Percentiles rank a stretch among this genome's conserved stretches.
Evolutionary conservation across 1,284 basidiomycete genomes (phyloP).

Genomic region (Ceratobasidium sp.): DNA sequence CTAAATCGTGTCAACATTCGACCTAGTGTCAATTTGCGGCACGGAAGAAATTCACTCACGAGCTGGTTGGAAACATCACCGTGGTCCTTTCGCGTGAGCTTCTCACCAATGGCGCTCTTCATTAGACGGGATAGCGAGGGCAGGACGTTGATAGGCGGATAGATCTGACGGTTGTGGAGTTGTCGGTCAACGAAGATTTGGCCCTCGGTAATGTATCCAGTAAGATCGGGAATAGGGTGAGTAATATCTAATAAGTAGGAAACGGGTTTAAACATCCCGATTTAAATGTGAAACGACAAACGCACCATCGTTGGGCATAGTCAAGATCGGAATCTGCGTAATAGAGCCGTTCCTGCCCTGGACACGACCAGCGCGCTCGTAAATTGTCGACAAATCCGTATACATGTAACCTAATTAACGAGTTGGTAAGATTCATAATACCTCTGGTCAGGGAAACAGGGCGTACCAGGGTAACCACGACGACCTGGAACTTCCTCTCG

Average conservation of each 20-base stretch:
- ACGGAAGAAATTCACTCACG: conserved; percentile 62
- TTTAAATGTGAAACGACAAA: conserved; percentile 47
- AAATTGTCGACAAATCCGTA: conserved; percentile 98
- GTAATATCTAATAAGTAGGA: conserved; percentile 83
- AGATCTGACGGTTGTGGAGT: conserved; percentile 94
- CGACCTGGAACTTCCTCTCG: conserved; percentile 99
- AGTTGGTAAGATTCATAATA: neutral
- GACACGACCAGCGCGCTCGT: conserved; percentile 99
- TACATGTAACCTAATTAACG: conserved; percentile 84
- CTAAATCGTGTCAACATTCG: conserved; percentile 58
- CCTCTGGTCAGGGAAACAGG: neutral
- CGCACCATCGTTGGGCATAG: conserved; percentile 99
- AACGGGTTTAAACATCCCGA: conserved; percentile 21
- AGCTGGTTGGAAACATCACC: conserved; percentile 98
- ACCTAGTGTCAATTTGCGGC: conserved; percentile 34
- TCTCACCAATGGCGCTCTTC: conserved; percentile 99
- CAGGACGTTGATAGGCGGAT: conserved; percentile 99
- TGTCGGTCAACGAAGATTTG: conserved; percentile 99
- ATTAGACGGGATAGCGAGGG: conserved; percentile 98
- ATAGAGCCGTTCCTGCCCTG: conserved; percentile 98
- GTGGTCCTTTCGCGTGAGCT: conserved; percentile 97
- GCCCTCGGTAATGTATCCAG: conserved; percentile 98
- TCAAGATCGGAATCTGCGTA: conserved; percentile 99
- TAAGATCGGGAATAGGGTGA: conserved; percentile 99
- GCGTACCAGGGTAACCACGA: conserved; percentile 92